These are phyloP conservation scores for Capsicum baccatum DNA, from an alignment of 257 asterid genomes.

Conservation along the genomic window DNA sequence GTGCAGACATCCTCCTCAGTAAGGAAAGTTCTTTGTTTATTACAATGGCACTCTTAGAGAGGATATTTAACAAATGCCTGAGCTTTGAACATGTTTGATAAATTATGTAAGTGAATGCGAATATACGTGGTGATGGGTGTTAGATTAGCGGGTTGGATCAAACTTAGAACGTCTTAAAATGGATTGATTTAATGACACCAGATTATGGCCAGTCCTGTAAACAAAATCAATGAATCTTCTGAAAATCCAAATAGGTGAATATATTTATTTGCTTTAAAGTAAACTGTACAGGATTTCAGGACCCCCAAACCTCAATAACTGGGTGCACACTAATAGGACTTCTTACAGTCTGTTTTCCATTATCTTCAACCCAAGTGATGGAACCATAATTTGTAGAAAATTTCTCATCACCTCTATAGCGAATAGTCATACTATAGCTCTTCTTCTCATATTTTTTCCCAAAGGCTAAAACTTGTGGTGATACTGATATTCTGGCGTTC, in stretches of 20 bases:
- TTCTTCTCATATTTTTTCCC: slow-evolving; percentile 28
- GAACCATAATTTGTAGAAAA: not conserved
- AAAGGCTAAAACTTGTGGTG: slow-evolving; percentile 10
- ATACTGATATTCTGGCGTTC: not conserved
- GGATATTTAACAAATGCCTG: not conserved
- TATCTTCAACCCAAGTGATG: slow-evolving; percentile 40
- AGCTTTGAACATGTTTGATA: not conserved
- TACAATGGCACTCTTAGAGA: not conserved
- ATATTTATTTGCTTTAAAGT: not conserved
- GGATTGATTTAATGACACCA: not conserved
- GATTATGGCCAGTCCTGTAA: too few species aligned
- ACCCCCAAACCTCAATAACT: not conserved
- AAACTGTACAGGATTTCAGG: not conserved
- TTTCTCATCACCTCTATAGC: not conserved
- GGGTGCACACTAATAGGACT: slow-evolving; percentile 48
- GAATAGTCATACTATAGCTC: slow-evolving; percentile 27
- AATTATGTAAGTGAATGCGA: not conserved
- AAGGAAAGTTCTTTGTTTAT: not conserved
- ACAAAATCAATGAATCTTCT: too few species aligned
- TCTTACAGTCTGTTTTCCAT: slow-evolving; percentile 46
- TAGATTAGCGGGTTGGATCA: not conserved
- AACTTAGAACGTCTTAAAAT: not conserved
- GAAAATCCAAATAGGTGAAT: not conserved
- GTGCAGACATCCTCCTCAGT: not conserved
- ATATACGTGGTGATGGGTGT: not conserved